phyloP scores from a whole-genome alignment of 805 yeast species.

The Metschnikowia lochheadii region DNA sequence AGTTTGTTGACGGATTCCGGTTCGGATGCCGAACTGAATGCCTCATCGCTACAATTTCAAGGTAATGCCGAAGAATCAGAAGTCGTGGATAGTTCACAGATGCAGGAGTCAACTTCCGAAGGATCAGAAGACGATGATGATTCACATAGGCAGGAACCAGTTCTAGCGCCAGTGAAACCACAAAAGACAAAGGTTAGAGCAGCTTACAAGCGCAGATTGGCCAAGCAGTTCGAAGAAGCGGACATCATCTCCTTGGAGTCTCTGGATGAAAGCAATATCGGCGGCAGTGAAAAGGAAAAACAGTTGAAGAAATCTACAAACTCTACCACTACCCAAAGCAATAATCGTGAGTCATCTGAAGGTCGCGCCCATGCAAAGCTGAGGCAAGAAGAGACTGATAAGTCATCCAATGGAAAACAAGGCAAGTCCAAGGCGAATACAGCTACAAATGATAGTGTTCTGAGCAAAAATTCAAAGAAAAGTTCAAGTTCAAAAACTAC shows the following conservation, averaged over 20 bases:
- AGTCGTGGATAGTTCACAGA: too few relatives aligned
- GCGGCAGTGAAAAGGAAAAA: not conserved
- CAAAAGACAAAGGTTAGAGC: not conserved
- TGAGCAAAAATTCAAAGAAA: not conserved
- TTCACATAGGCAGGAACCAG: not conserved
- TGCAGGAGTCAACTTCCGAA: not conserved
- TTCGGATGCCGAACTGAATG: not conserved
- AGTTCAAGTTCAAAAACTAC: not conserved
- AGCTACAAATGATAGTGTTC: not conserved
- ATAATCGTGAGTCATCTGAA: not conserved
- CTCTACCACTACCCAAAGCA: not conserved
- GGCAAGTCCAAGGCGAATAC: not conserved
- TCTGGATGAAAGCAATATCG: not conserved
- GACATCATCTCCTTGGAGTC: constrained; percentile 7
- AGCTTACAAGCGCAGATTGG: constrained; percentile 8
- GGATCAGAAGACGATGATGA: not conserved
- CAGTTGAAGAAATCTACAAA: not conserved
- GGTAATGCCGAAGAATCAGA: not conserved
- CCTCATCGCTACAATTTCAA: too few relatives aligned
- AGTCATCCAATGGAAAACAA: not conserved
- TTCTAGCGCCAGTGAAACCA: not conserved
- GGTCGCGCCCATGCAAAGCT: not conserved
- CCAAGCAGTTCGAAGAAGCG: constrained; percentile 11
- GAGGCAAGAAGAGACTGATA: not conserved
- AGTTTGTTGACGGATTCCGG: not conserved